Evolutionary conservation across 2,329 filamentous ascomycete genomes (phyloP).

Genomic region (Leptographium wingfieldii): DNA sequence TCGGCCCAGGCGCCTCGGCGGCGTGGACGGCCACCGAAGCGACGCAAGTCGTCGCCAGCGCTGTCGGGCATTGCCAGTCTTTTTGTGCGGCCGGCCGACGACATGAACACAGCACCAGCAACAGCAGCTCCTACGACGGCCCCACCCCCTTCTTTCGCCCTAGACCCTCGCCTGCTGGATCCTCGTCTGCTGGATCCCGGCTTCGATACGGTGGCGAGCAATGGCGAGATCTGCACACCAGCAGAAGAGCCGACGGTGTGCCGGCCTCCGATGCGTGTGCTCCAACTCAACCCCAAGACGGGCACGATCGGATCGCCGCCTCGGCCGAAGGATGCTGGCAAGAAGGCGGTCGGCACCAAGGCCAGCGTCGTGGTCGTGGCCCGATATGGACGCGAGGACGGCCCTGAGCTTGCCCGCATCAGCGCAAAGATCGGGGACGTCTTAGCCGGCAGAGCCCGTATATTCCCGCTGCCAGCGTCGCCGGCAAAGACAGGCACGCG

Average conservation of each 20-base stretch:
- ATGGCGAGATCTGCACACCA: too few relatives aligned
- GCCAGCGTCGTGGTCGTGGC: background rate
- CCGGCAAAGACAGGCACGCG: background rate
- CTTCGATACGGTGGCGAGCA: too few relatives aligned
- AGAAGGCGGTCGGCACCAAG: conserved; percentile 2
- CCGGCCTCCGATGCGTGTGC: conserved; percentile 16
- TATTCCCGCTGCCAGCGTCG: background rate
- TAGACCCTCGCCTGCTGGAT: too few relatives aligned
- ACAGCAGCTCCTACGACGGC: background rate
- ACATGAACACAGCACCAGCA: background rate
- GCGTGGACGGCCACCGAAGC: conserved; percentile 17
- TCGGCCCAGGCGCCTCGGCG: background rate
- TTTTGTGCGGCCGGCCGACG: conserved; percentile 11
- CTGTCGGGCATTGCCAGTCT: conserved; percentile 14
- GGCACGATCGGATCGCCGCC: conserved; percentile 52
- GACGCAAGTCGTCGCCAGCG: conserved; percentile 9
- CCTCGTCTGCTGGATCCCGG: too few relatives aligned
- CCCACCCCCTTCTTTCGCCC: too few relatives aligned
- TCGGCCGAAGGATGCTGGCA: conserved; percentile 19
- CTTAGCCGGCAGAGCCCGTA: background rate
- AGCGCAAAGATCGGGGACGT: conserved; percentile 3
- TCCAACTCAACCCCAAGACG: conserved; percentile 46
- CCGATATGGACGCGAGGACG: conserved; percentile 6
- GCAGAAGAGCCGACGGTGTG: too few relatives aligned
- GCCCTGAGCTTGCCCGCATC: conserved; percentile 2